Conservation (phyloP, 2,329 filamentous ascomycete species). For the Emmonsiellopsis sp. region DNA sequence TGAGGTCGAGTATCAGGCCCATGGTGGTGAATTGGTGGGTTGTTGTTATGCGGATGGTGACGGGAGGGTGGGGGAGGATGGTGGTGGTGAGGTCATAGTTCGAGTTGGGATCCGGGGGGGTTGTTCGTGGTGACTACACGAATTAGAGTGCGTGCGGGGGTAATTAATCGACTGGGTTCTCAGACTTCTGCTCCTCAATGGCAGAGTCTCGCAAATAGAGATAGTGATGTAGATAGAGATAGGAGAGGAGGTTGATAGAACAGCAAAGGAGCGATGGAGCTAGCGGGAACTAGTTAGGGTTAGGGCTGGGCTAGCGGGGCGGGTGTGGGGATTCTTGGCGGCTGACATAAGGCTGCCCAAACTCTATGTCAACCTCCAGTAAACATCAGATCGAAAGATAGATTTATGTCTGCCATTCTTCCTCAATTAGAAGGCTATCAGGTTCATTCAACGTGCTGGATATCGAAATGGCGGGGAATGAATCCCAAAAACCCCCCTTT, state of each 20-base stretch:
- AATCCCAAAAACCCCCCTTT: slow-evolving; percentile 27
- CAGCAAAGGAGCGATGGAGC: background rate
- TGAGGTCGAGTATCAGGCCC: background rate
- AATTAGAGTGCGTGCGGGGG: too few relatives aligned
- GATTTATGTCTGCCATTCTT: too few relatives aligned
- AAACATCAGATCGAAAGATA: background rate
- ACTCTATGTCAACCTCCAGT: too few relatives aligned
- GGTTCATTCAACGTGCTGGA: background rate
- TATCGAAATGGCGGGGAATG: background rate
- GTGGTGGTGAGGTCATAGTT: too few relatives aligned
- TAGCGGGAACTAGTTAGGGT: background rate
- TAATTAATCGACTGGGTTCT: too few relatives aligned
- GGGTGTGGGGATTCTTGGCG: background rate
- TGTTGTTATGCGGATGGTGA: background rate
- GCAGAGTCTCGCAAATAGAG: too few relatives aligned
- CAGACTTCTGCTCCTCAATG: too few relatives aligned
- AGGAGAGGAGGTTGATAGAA: slow-evolving; percentile 21
- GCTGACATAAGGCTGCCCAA: background rate
- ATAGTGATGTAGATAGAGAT: slow-evolving; percentile 54
- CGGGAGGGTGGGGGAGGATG: too few relatives aligned
- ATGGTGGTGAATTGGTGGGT: background rate
- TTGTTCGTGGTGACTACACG: too few relatives aligned
- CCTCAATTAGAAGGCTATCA: background rate
- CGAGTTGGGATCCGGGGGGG: too few relatives aligned
- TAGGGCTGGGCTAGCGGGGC: background rate